Evolutionary conservation across 2,329 filamentous ascomycete species (phyloP), one percentile per base, ranked within the genome.

Genomic region (Colletotrichum kahawae): DNA sequence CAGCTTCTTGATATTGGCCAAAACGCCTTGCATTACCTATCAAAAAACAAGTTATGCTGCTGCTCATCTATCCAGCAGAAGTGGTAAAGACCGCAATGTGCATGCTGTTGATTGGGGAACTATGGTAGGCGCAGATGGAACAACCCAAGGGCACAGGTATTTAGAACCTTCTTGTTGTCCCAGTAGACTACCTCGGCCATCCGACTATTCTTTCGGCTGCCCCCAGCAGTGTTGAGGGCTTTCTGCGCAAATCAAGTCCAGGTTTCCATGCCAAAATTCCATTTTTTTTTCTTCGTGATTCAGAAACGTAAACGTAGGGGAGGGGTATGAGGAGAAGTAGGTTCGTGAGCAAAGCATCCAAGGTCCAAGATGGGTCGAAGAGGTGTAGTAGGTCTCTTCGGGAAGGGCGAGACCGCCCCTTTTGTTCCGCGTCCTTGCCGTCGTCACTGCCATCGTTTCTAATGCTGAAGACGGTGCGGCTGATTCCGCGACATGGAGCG

Each of bases 391-490:
- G 18, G 34, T 43, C n/a, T 34, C 56, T 67, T 54, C 21, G 24
- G 27, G 34, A 62, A 63, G 56, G 33, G 38, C 31, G 48, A 57
- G 56, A 24, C 38, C 29, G 33, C 71, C 76, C 75, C 77, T 72
- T 66, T 67, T 75, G 43, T 43, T 72, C 72, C 71, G 64, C 34
- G 27, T 63, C 57, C 77, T 67, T 70, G 70, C 76, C 76, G 76
- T 73, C 74, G 76, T 77, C 80, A 78, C 80, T 82, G 78, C 80
- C 81, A 72, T 83, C 78, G 77, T 82, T 83, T 83, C 81, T 82
- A 78, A 76, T 82, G 79, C 81, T 81, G 78, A 48, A 60, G 68
- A 71, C 72, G 34, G 56, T 54, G 48, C 29, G 69, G 57, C 63
- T 60, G 64, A 54, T 65, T 24, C 27, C 38, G 60, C 38, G 29